phyloP scores from a whole-genome alignment of 2,329 filamentous ascomycete species.

The Stemphylium lycopersici region DNA sequence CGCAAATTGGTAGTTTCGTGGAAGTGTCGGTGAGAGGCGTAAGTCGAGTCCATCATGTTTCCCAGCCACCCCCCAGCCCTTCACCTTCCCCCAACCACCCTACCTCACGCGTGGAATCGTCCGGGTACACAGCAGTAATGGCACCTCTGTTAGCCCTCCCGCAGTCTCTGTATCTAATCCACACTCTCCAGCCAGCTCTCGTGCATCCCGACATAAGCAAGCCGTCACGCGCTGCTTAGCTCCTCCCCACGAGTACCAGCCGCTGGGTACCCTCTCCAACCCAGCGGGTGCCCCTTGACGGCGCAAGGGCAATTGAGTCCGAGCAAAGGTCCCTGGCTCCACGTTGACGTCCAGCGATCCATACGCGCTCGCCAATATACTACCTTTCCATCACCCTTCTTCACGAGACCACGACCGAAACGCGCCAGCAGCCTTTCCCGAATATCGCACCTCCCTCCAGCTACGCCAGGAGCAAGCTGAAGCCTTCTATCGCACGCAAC shows the following conservation, averaged over 20 bases:
- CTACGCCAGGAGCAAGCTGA: constrained; percentile 52
- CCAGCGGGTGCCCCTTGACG: constrained; percentile 30
- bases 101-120: constrained; percentile 11
- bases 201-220: constrained; percentile 28
- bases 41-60: constrained; percentile 12
- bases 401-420: constrained; percentile 48
- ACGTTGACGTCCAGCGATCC: constrained; percentile 37
- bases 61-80: constrained; percentile 32
- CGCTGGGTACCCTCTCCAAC: constrained; percentile 23
- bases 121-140: constrained; percentile 26
- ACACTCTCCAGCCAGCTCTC: constrained; percentile 26
- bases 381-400: constrained; percentile 25
- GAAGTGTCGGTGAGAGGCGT: constrained; percentile 26
- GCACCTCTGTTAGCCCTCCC: constrained; percentile 30
- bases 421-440: constrained; percentile 32
- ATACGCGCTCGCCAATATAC: constrained; percentile 37
- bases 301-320: constrained; percentile 23
- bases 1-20: constrained; percentile 10
- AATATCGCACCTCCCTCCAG: constrained; percentile 48
- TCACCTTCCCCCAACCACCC: constrained; percentile 14
- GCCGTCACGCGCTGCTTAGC: constrained; percentile 17
- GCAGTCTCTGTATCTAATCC: constrained; percentile 30
- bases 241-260: constrained; percentile 16
- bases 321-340: constrained; percentile 22
- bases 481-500: constrained; percentile 41